phyloP scores from a whole-genome alignment of 768 basidiomycete species.

The Suillus variegatus region DNA sequence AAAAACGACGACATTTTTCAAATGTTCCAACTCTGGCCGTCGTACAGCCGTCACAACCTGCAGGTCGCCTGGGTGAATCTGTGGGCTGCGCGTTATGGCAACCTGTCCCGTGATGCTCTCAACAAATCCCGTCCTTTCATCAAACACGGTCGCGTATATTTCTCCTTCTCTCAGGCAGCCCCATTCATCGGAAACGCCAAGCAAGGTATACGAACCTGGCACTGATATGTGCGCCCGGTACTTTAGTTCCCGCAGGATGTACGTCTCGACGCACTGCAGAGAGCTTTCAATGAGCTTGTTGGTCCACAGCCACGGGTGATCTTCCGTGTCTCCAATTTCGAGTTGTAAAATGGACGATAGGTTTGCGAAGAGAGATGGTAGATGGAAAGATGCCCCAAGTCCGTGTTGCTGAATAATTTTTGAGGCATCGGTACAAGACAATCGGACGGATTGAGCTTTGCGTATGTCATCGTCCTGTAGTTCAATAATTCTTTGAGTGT shows the following conservation, averaged over 20 bases:
- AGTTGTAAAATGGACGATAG: slow-evolving; percentile 34
- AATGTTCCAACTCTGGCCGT: slow-evolving; percentile 36
- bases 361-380: slow-evolving; percentile 44
- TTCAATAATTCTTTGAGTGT: slow-evolving; percentile 31
- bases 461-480: slow-evolving; percentile 41
- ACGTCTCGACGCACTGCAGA: slow-evolving; percentile 41
- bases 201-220: slow-evolving; percentile 48
- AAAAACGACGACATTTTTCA: slow-evolving; percentile 52
- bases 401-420: slow-evolving; percentile 44
- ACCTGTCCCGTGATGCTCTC: slow-evolving; percentile 37
- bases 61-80: slow-evolving; percentile 53
- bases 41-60: slow-evolving; percentile 45
- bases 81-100: slow-evolving; percentile 50
- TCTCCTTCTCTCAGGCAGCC: slow-evolving; percentile 46
- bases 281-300: slow-evolving; percentile 39
- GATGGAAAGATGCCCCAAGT: slow-evolving; percentile 46
- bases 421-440: slow-evolving; percentile 38
- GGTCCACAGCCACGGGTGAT: slow-evolving; percentile 15
- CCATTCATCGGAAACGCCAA: slow-evolving; percentile 56
- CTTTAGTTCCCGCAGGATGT: slow-evolving; percentile 53
- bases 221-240: slow-evolving; percentile 51
- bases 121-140: slow-evolving; percentile 30
- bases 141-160: slow-evolving; percentile 45
- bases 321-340: slow-evolving; percentile 20
- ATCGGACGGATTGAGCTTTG: slow-evolving; percentile 35